Evolutionary conservation across 805 yeast species (phyloP).

Genomic region (Schwanniomyces vanrijiae): DNA sequence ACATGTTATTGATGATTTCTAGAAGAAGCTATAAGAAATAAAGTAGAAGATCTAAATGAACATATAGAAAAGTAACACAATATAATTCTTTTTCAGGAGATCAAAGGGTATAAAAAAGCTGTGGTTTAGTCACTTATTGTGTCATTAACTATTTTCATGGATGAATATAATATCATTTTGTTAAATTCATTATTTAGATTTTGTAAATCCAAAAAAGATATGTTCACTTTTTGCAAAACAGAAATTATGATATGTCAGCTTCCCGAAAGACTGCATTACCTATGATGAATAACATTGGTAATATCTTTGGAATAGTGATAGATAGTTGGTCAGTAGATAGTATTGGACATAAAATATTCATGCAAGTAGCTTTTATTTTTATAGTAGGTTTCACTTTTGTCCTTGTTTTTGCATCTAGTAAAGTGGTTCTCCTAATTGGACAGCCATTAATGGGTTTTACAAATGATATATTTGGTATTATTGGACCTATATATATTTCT

Average conservation of each 20-base stretch:
- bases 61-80: background rate
- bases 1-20: too few relatives aligned
- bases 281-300: constrained; percentile 32
- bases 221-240: constrained; percentile 25
- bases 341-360: constrained; percentile 43
- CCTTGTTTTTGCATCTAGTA: constrained; percentile 39
- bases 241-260: constrained; percentile 35
- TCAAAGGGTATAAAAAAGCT: background rate
- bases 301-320: constrained; percentile 42
- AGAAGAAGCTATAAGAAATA: too few relatives aligned
- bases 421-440: constrained; percentile 38
- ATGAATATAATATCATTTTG: constrained; percentile 43
- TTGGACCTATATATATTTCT: constrained; percentile 41
- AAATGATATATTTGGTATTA: constrained; percentile 44
- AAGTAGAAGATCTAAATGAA: too few relatives aligned
- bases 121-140: background rate
- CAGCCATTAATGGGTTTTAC: constrained; percentile 44
- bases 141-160: constrained; percentile 35
- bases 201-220: constrained; percentile 32
- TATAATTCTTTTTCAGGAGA: background rate
- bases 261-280: constrained; percentile 33
- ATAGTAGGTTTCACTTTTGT: constrained; percentile 33
- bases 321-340: constrained; percentile 43
- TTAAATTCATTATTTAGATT: constrained; percentile 36
- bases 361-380: constrained; percentile 23